Evolutionary conservation across 352 stramenopile species (phyloP).

Genomic region (Pythium dissimile): DNA sequence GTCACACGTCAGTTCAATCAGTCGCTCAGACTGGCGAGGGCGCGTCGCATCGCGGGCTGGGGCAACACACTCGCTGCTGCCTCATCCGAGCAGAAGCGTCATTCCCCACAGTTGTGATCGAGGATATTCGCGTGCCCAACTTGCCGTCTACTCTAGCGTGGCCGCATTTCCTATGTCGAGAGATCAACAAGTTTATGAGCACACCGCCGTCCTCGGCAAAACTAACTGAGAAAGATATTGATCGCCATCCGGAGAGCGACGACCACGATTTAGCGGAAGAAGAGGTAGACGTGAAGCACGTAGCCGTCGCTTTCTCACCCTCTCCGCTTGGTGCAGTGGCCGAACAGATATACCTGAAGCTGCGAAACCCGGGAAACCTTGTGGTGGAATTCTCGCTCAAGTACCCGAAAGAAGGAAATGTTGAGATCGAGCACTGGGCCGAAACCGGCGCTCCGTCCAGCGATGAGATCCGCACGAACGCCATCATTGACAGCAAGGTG

Average conservation of each 20-base stretch:
- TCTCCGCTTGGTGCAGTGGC: conserved; percentile 42
- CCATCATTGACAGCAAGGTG: conserved; percentile 79
- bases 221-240: too few relatives aligned
- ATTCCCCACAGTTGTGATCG: conserved; percentile 84
- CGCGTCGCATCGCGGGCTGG: conserved; percentile 13
- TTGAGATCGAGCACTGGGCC: conserved; percentile 93
- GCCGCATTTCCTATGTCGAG: conserved; percentile 69
- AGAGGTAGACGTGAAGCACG: conserved; percentile 32
- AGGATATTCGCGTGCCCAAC: conserved; percentile 71
- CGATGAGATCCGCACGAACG: conserved; percentile 66
- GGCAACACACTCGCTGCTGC: conserved; percentile 34
- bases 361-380: conserved; percentile 85
- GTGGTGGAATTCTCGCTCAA: conserved; percentile 81
- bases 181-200: conserved; percentile 69
- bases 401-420: conserved; percentile 89
- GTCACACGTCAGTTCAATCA: conserved; percentile 26
- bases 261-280: conserved; percentile 9
- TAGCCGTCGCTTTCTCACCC: conserved; percentile 80
- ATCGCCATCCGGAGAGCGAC: background rate
- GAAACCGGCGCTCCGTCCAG: conserved; percentile 84
- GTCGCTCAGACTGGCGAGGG: background rate
- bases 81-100: conserved; percentile 69
- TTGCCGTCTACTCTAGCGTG: conserved; percentile 52
- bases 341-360: conserved; percentile 69
- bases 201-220: conserved; percentile 30